Percentiles rank a stretch among this genome's conserved stretches.
Conservation (phyloP, 768 basidiomycete genomes). For the Xerocomus potaroensis region DNA sequence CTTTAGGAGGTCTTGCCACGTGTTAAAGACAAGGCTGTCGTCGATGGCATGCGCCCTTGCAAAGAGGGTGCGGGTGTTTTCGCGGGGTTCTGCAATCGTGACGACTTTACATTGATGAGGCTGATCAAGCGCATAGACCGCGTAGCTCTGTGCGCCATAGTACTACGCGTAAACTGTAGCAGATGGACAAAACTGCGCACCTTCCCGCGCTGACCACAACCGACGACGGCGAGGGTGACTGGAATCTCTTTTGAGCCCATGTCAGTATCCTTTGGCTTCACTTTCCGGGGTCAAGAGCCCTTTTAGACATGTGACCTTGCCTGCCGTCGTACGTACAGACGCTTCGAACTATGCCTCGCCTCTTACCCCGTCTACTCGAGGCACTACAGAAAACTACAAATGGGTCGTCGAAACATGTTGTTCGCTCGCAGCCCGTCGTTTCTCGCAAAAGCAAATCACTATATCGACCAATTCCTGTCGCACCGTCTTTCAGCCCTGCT, state of each 20-base stretch:
- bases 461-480: conserved; percentile 31
- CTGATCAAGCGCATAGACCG: conserved; percentile 52
- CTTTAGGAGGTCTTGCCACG: conserved; percentile 66
- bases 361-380: conserved; percentile 61
- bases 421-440: conserved; percentile 5
- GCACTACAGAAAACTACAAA: conserved; percentile 30
- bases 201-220: conserved; percentile 80
- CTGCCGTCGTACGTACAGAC: too few species aligned
- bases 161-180: too few species aligned
- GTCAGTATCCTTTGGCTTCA: conserved; percentile 15
- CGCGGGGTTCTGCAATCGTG: conserved; percentile 80
- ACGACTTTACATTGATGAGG: conserved; percentile 73
- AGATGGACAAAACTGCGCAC: conserved; percentile 43
- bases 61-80: conserved; percentile 56
- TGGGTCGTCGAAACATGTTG: conserved; percentile 10
- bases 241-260: conserved; percentile 29
- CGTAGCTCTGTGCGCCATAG: conserved; percentile 48
- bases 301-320: conserved; percentile 26
- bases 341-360: conserved; percentile 61
- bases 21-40: conserved; percentile 60
- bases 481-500: conserved; percentile 42
- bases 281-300: too few species aligned
- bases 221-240: conserved; percentile 72
- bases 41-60: conserved; percentile 57
- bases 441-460: conserved; percentile 28